These are phyloP conservation scores for Nemophila menziesii DNA, from an alignment of 257 asterid genomes.

Conservation along the genomic window DNA sequence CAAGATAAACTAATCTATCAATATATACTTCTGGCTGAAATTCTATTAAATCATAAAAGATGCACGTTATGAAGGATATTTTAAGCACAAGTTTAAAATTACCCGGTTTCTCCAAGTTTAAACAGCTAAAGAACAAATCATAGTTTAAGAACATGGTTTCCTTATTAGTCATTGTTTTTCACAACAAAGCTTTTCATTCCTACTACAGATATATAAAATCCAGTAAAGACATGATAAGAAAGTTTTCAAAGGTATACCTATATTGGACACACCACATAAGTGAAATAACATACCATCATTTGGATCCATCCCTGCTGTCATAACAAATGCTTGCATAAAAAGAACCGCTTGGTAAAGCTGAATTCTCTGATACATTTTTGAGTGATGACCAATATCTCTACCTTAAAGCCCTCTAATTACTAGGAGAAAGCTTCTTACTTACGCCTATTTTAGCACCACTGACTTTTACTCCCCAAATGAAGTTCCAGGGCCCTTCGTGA, in stretches of 20 bases:
- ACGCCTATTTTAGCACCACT: background rate
- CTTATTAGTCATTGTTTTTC: no score
- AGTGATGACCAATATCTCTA: background rate
- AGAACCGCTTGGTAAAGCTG: conserved; percentile 24
- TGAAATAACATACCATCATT: conserved; percentile 11
- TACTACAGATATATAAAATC: no score
- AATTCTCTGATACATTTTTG: conserved; percentile 13
- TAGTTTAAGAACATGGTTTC: no score
- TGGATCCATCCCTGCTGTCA: conserved; percentile 33
- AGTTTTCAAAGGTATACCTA: background rate
- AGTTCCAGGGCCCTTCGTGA: background rate
- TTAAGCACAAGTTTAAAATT: no score
- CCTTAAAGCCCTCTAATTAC: background rate
- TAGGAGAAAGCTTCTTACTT: conserved; percentile 4
- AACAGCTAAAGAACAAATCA: no score
- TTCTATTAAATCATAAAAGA: no score
- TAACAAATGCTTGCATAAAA: conserved; percentile 19
- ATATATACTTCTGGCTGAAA: no score
- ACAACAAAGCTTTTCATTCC: no score
- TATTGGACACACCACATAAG: background rate
- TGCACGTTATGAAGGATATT: no score
- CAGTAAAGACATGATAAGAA: no score
- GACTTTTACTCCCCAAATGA: background rate
- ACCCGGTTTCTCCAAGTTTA: no score
- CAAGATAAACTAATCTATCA: no score